Evolutionary conservation across 805 yeast genomes (phyloP).

Genomic region (Yarrowia deformans): DNA sequence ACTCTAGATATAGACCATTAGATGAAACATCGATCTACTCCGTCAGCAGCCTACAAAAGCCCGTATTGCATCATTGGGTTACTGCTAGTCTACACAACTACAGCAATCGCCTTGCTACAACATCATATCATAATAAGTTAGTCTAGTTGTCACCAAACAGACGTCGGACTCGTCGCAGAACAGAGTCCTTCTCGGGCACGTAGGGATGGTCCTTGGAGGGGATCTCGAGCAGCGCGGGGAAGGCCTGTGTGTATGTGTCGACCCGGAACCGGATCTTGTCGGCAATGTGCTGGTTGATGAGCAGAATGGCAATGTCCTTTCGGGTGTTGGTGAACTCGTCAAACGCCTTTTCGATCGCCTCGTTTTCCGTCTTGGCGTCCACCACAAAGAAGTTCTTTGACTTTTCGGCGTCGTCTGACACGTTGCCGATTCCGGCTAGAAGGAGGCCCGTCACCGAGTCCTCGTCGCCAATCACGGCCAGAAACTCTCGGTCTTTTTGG

Average conservation of each 20-base stretch:
- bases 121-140: constrained; percentile 5
- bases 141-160: constrained; percentile 81
- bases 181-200: constrained; percentile 96
- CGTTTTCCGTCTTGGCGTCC: constrained; percentile 78
- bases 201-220: constrained; percentile 99
- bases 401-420: constrained; percentile 59
- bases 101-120: too few species aligned
- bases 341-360: constrained; percentile 77
- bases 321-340: constrained; percentile 74
- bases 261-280: constrained; percentile 84
- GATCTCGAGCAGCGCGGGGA: constrained; percentile 95
- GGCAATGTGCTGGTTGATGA: constrained; percentile 94
- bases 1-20: too few species aligned
- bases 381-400: constrained; percentile 84
- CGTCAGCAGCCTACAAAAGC: too few species aligned
- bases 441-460: constrained; percentile 96
- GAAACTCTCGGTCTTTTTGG: constrained; percentile 68
- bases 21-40: too few species aligned
- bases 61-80: too few species aligned
- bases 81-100: too few species aligned
- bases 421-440: constrained; percentile 94
- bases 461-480: constrained; percentile 97
- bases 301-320: constrained; percentile 88
- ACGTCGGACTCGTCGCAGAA: constrained; percentile 91
- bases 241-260: constrained; percentile 85